Evolutionary conservation across 768 basidiomycete genomes (phyloP), one percentile per base, ranked within the genome.

Genomic region (Lenzites betulinus): DNA sequence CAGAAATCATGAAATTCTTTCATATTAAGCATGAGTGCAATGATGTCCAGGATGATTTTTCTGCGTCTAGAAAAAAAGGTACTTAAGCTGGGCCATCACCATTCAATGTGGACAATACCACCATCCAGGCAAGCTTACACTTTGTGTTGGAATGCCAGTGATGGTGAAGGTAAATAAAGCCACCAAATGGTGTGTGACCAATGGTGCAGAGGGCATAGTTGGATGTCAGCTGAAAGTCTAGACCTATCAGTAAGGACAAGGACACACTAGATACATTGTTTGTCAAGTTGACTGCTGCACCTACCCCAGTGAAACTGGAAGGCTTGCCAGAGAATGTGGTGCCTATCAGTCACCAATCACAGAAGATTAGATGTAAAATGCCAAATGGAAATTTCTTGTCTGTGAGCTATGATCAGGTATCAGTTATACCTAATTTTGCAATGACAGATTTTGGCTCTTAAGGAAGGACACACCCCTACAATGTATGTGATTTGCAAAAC

Each of bases 361-460:
- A n/a, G 12, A 44, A 36, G 22, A 51, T 67, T 15, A 47, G 48
- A 23, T 66, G 64, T 44, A 49, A 33, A 16, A 35, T 66, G 28
- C 65, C 61, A 5, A 64, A 64, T 57, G 64, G 52, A 2, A 56
- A 39, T 15, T 41, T 6, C n/a, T 16, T 63, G 5, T 35, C 39
- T 7, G 59, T 69, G 11, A 35, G 11, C 6, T 13, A 67, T 15
- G 23, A 49, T 9, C 67, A 70, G 53, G 63, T 67, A 1, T 59
- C 41, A 20, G 38, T 68, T 1, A 8, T 68, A 1, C 66, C 67
- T 3, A 68, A 67, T 38, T 71, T 71, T 59, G 66, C 66, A 12
- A 71, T 71, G 70, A 71, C 68, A 48, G 68, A 71, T 51, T 71
- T 61, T 54, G 25, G 16, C 12, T 64, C 61, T 22, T 68, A 71